Base-by-base conservation (phyloP, 1,139 yeast species). In the Blastobotrys buckinghamii region DNA sequence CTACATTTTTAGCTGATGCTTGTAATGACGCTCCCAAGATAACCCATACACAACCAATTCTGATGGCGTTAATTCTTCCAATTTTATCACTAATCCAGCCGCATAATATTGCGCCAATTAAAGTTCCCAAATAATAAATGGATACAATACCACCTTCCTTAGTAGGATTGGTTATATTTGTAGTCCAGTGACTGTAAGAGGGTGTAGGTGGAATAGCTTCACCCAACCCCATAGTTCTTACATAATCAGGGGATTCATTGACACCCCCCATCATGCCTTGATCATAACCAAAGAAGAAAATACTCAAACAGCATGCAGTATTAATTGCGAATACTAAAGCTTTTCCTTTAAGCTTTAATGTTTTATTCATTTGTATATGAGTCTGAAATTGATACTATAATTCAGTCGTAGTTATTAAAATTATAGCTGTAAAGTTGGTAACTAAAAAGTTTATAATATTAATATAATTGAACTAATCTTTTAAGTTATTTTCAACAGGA, bases 191-290 rank as follows among this genome's bases (percentile, higher is more conserved):
- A n/a, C 50, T 55, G 46, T 58, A 57, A 34, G 47, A 52, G 5
- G 24, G 22, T 5, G 42, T 35, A 9, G 56, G 56, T 2, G 56
- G 55, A 37, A 53, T 45, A 16, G 42, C 51, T 15, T 53, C 39
- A 38, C 70, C 65, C 50, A 60, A 55, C 34, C 65, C 60, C 65
- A 65, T 62, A 49, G 58, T 55, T 47, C 56, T 50, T 42, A 69
- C 64, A 58, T 71, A 62, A 56, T 65, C 58, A 48, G 69, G 69
- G 39, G 72, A 56, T 45, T 67, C 63, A 55, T 70, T 75, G 41
- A 77, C 71, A 56, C 81, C 81, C 12, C 78, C 70, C 79, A 77
- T 75, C 55, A 34, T 16, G 6, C 81, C 82, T 63, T 77, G 82
- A 60, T 77, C 81, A 56, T 77, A 77, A 48, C 82, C 82, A 60